These are phyloP conservation scores for Ascochyta rabiei DNA, from an alignment of 2,329 filamentous ascomycete species.

Conservation along the genomic window DNA sequence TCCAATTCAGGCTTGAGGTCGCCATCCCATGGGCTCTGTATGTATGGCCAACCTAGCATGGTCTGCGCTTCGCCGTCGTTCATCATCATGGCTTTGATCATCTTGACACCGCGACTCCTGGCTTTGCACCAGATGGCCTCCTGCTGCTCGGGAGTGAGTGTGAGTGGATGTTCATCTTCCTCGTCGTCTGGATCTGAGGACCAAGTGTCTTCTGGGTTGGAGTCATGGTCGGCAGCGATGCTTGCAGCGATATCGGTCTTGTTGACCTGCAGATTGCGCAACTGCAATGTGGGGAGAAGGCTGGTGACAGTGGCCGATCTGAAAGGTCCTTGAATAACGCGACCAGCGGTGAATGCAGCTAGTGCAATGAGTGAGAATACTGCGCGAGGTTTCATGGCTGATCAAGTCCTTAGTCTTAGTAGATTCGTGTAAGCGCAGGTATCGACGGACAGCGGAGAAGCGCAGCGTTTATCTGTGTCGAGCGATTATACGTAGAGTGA, in stretches of 20 bases:
- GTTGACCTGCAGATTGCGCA: background rate
- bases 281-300: background rate
- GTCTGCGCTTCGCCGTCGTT: slow-evolving; percentile 10
- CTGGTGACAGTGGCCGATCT: background rate
- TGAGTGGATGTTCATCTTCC: background rate
- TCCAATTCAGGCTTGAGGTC: slow-evolving; percentile 12
- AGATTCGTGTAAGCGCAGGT: no score
- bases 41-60: slow-evolving; percentile 10
- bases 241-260: background rate
- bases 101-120: slow-evolving; percentile 8
- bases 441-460: no score
- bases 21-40: slow-evolving; percentile 16
- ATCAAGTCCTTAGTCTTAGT: no score
- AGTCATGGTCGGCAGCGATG: background rate
- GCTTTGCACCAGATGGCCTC: slow-evolving; percentile 43
- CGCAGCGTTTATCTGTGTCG: no score
- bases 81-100: slow-evolving; percentile 20
- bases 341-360: background rate
- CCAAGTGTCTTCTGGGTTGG: background rate
- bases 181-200: background rate
- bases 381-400: background rate
- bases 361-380: background rate
- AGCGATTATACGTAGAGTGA: no score
- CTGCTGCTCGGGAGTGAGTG: background rate
- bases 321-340: background rate